Conservation (phyloP, 805 yeast species). For the Aciculoconidium aculeatum region DNA sequence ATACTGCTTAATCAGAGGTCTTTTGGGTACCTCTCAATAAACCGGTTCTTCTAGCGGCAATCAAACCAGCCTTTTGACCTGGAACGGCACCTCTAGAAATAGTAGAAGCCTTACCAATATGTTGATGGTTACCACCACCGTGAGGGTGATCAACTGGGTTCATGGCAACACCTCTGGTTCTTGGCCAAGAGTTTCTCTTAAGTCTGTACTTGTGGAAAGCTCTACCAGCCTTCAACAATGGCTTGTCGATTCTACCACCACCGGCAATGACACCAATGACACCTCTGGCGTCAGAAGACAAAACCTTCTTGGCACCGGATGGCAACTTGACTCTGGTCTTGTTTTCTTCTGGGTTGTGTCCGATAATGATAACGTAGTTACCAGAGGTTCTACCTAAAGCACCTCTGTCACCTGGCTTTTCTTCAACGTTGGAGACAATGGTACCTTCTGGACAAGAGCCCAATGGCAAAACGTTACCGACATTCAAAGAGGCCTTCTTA, state of each 20-base stretch:
- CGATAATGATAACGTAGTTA: constrained; percentile 97
- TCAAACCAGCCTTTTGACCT: constrained; percentile 99
- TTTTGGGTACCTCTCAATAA: constrained; percentile 99
- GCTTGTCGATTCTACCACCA: constrained; percentile 99
- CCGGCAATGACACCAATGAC: constrained; percentile 99
- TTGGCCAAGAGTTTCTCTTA: constrained; percentile 99
- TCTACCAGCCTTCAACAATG: constrained; percentile 99
- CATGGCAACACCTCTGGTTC: constrained; percentile 99
- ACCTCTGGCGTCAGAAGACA: constrained; percentile 97
- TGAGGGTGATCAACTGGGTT: constrained; percentile 99
- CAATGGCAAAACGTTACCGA: constrained; percentile 96
- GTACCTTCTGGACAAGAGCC: constrained; percentile 99
- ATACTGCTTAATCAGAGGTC: constrained; percentile 37
- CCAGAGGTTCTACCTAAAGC: constrained; percentile 99
- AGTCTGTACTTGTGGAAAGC: constrained; percentile 99
- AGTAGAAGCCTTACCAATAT: constrained; percentile 99
- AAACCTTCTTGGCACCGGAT: constrained; percentile 97
- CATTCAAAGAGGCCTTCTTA: constrained; percentile 94
- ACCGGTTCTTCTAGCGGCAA: constrained; percentile 99
- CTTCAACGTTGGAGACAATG: constrained; percentile 96
- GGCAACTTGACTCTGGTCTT: constrained; percentile 99
- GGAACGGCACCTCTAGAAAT: constrained; percentile 99
- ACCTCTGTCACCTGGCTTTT: constrained; percentile 99
- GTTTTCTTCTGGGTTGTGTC: constrained; percentile 99
- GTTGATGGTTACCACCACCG: constrained; percentile 99